Base-by-base conservation (phyloP, 306 rosid species). In the Cajanus cajan region DNA sequence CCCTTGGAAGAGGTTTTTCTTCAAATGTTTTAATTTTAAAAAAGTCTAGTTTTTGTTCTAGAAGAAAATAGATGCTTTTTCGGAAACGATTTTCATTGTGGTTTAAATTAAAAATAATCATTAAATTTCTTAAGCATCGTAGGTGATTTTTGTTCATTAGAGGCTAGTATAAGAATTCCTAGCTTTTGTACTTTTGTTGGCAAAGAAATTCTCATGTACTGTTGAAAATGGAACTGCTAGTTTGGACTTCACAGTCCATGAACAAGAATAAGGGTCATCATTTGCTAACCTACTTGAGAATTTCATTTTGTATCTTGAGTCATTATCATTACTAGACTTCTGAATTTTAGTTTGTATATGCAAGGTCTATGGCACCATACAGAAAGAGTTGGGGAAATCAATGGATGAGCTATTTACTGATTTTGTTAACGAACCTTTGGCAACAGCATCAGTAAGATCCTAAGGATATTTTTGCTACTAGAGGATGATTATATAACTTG, bases 401-500 rank as follows among this genome's bases (percentile, higher is more conserved):
- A 91, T 91, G 90, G 89, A 90, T 72, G 96, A 93, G 69, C 70
- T 96, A 44, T 96, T 96, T 85, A 61, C 88, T 61, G 79, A 90
- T 79, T 90, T 96, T 87, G 88, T 85, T 71, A 73, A 88, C 36
- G 82, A 72, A 77, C 97, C 99, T 81, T 86, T 96, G 87, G 99
- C 99, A 77, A 96, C 99, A 36, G 99, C 98, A 73, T 96, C 99
- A 0, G 98, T 96, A 93, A 87, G 98, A 81, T 79, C 76, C 74
- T 77, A 44, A 18, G 28, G 39, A 77, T 81, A 54, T 73, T 64
- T 73, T 67, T 79, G 22, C 57, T 80, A 41, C 78, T 68, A 61
- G 81, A 81, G 57, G 64, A 83, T 65, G 33, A 22, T 80, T 64
- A 43, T 62, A 34, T 18, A 73, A 82, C 63, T 82, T 76, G 28